These are phyloP conservation scores for Cairneyella variabilis DNA, from an alignment of 495 filamentous ascomycete species.

Conservation along the genomic window DNA sequence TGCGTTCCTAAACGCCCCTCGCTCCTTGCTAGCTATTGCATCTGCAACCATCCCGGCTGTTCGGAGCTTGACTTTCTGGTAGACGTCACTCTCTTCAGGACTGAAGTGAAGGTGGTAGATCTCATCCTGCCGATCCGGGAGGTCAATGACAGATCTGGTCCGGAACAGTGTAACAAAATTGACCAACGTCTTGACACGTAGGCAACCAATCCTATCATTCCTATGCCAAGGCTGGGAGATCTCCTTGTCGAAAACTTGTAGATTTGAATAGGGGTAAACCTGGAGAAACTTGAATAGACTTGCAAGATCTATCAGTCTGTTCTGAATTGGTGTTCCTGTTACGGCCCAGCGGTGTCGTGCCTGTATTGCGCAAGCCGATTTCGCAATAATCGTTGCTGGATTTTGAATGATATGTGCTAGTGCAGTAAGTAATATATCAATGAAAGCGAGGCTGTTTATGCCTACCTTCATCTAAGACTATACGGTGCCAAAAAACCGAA, in stretches of 20 bases:
- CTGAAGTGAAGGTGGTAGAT: slow-evolving; percentile 28
- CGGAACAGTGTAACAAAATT: slow-evolving; percentile 34
- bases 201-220: slow-evolving; percentile 28
- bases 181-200: slow-evolving; percentile 33
- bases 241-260: slow-evolving; percentile 23
- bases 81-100: slow-evolving; percentile 28
- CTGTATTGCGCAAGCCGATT: slow-evolving; percentile 24
- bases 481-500: slow-evolving; percentile 24
- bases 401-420: slow-evolving; percentile 37
- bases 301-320: slow-evolving; percentile 27
- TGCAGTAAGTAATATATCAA: slow-evolving; percentile 14
- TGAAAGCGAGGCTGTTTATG: background rate
- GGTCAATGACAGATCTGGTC: slow-evolving; percentile 30
- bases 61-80: slow-evolving; percentile 23
- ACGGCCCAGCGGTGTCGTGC: slow-evolving; percentile 31
- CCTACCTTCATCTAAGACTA: slow-evolving; percentile 35
- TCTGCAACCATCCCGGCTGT: slow-evolving; percentile 12
- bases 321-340: slow-evolving; percentile 34
- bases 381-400: slow-evolving; percentile 23
- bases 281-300: slow-evolving; percentile 31
- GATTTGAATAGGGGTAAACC: slow-evolving; percentile 30
- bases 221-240: slow-evolving; percentile 30
- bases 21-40: background rate
- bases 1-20: slow-evolving; percentile 2
- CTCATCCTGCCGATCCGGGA: slow-evolving; percentile 29